Conservation (phyloP, 177 flowering plant species). For the Viscum album region DNA sequence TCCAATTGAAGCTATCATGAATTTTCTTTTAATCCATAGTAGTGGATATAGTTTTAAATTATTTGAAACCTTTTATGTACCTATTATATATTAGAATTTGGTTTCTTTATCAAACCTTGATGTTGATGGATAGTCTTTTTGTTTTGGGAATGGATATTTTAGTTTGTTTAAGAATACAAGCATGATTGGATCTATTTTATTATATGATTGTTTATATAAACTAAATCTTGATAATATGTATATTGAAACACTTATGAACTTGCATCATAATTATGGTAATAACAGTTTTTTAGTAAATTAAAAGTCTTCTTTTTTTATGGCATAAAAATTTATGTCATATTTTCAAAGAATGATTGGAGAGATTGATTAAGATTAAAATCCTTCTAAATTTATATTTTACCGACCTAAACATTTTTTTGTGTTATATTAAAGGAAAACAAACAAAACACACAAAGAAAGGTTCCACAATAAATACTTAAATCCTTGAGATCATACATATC, state of each 20-base stretch:
- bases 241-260: background rate
- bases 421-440: constrained; percentile 20
- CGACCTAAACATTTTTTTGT: constrained; percentile 15
- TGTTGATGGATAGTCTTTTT: background rate
- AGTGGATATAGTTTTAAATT: constrained; percentile 16
- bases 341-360: constrained; percentile 11
- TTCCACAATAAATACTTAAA: background rate
- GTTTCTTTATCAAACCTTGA: constrained; percentile 18
- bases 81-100: too few relatives aligned
- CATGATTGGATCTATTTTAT: background rate
- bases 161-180: background rate
- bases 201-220: background rate
- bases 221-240: background rate
- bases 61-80: constrained; percentile 16
- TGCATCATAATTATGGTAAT: constrained; percentile 5
- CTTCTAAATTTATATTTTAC: constrained; percentile 12
- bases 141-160: background rate
- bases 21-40: constrained; percentile 7
- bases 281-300: background rate
- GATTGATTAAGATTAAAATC: constrained; percentile 16
- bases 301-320: constrained; percentile 16
- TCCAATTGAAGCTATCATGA: background rate
- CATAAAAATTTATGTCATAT: constrained; percentile 20
- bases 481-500: background rate
- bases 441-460: background rate